Evolutionary conservation across 1,284 basidiomycete genomes (phyloP).

Genomic region (Flammula alnicola): DNA sequence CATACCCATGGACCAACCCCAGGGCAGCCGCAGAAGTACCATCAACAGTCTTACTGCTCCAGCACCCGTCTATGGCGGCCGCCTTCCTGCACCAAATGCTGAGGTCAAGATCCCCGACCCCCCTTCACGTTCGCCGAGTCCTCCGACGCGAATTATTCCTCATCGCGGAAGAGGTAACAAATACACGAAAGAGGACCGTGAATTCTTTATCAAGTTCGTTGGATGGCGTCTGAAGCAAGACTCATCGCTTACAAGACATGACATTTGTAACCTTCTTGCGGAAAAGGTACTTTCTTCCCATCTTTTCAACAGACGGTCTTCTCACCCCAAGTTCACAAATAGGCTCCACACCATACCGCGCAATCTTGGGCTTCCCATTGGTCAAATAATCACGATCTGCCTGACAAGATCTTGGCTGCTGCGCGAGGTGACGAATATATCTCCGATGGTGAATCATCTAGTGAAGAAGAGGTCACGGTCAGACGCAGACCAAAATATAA

Average conservation of each 20-base stretch:
- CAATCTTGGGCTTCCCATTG: slow-evolving; percentile 67
- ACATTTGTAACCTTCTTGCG: slow-evolving; percentile 57
- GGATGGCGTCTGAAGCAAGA: slow-evolving; percentile 60
- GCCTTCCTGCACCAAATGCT: slow-evolving; percentile 58
- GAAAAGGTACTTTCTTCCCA: slow-evolving; percentile 49
- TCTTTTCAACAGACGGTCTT: not conserved
- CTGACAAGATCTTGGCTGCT: slow-evolving; percentile 66
- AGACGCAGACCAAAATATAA: slow-evolving; percentile 40
- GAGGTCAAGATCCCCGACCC: slow-evolving; percentile 60
- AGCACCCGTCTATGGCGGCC: slow-evolving; percentile 44
- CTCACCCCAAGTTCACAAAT: not conserved
- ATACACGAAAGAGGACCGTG: slow-evolving; percentile 67
- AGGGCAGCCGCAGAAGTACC: slow-evolving; percentile 44
- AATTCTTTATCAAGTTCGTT: slow-evolving; percentile 67
- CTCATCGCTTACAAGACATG: slow-evolving; percentile 51
- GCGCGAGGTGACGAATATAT: slow-evolving; percentile 43
- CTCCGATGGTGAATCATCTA: slow-evolving; percentile 29
- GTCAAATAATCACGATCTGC: slow-evolving; percentile 61
- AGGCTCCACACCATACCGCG: slow-evolving; percentile 65
- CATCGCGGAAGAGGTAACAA: slow-evolving; percentile 51
- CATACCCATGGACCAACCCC: slow-evolving; percentile 21
- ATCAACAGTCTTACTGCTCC: slow-evolving; percentile 62
- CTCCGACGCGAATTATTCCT: slow-evolving; percentile 53
- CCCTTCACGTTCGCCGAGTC: slow-evolving; percentile 68
- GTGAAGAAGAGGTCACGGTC: slow-evolving; percentile 23